Evolutionary conservation across 148 eudicot species (phyloP), one percentile per base, ranked within the genome.

Genomic region (Fagopyrum tataricum): DNA sequence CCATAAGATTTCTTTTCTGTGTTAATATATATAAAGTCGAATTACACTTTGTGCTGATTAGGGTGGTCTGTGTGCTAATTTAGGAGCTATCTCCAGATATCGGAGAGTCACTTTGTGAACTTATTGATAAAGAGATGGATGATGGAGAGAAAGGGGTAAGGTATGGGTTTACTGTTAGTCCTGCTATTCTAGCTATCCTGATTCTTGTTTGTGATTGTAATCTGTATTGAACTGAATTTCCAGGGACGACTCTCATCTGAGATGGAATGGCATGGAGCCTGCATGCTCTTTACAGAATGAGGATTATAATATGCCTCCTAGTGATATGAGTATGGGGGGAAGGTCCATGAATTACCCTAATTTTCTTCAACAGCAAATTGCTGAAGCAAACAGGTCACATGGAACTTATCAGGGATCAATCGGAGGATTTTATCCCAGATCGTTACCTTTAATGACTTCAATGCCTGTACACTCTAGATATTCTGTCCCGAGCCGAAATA

Each of bases 41-140:
- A 39, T 8, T 44, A 21, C 8, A 18, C 46, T 78, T 47, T 70
- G 20, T 77, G 46, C 59, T 59, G 43, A 70, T 70, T 43, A 37
- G 10, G 51, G 67, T 43, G 41, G 48, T 73, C 73, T 49, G 67
- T 79, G 78, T 58, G 66, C 73, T 11, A 70, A 47, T 86, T 82
- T 86, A 91, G 97, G 97, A 91, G 80, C 81, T 91, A 70, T 79
- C 97, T 74, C 83, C 78, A 72, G 94, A 91, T 70, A 86, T 91
- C 68, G 97, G 97, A 70, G 94, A 82, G 79, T 91, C 87, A 79
- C 90, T 91, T 73, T 87, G 97, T 85, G 86, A 86, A 56, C 94
- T 91, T 40, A 85, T 91, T 81, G 97, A 89, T 84, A 81, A 78
- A 78, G 84, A 83, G 71, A 70, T 67, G 75, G 90, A 81, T 80